Percentiles rank a stretch among this genome's conserved stretches.
Evolutionary conservation across 2,329 filamentous ascomycete species (phyloP).

Genomic region (Plectosphaerella sp.): DNA sequence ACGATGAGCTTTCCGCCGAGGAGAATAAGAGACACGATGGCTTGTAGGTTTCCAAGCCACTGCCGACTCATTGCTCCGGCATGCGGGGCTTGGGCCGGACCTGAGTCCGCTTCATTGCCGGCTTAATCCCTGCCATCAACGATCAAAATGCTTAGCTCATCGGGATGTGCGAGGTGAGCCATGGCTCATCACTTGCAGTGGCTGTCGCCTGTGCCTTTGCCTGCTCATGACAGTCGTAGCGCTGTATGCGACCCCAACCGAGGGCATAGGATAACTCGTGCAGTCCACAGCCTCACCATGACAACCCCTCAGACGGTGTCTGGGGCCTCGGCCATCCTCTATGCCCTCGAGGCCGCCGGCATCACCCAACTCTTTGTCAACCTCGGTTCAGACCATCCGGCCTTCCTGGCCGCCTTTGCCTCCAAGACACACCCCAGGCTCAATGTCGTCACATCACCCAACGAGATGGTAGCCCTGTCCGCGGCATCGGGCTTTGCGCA

Average conservation of each 20-base stretch:
- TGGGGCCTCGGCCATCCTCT: constrained; percentile 65
- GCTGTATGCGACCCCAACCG: too few species aligned
- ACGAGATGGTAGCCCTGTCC: constrained; percentile 22
- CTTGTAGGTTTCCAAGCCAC: too few species aligned
- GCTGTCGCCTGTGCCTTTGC: too few species aligned
- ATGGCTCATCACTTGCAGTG: too few species aligned
- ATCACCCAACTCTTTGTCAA: constrained; percentile 49
- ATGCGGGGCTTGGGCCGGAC: too few species aligned
- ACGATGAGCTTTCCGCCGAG: too few species aligned
- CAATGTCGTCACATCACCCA: constrained; percentile 22
- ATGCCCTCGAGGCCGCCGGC: constrained; percentile 56
- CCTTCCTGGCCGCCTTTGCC: constrained; percentile 21
- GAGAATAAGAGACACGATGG: too few species aligned
- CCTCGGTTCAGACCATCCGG: constrained; percentile 42
- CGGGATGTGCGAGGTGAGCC: too few species aligned
- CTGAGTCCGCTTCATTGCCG: neutral
- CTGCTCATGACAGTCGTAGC: too few species aligned
- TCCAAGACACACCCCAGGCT: constrained; percentile 16
- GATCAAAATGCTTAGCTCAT: neutral
- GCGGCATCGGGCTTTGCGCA: constrained; percentile 17
- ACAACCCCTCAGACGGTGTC: constrained; percentile 18
- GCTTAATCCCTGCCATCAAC: neutral
- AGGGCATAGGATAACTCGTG: too few species aligned
- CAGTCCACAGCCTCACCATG: neutral
- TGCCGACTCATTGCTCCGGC: too few species aligned